phyloP scores from a whole-genome alignment of 192 early-diverging fungal genomes.

The Coemansia sp. region DNA sequence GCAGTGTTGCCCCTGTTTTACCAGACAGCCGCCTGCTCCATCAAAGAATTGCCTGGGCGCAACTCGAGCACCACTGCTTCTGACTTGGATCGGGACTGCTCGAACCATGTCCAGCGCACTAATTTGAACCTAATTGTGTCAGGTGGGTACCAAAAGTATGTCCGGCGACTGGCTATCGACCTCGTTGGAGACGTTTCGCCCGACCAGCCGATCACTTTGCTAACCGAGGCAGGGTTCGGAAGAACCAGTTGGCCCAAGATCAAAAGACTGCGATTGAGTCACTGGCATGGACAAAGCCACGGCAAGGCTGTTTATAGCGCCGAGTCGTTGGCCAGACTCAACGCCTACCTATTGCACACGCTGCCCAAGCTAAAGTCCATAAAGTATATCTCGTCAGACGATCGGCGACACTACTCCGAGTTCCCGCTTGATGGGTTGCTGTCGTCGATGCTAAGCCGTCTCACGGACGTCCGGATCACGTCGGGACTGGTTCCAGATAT shows the following conservation, averaged over 20 bases:
- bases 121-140: slow-evolving; percentile 34
- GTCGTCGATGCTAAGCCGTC: slow-evolving; percentile 28
- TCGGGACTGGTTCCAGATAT: slow-evolving; percentile 37
- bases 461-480: slow-evolving; percentile 14
- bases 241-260: slow-evolving; percentile 18
- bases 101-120: slow-evolving; percentile 1
- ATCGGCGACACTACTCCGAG: slow-evolving; percentile 32
- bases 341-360: slow-evolving; percentile 34
- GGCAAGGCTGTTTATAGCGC: slow-evolving; percentile 7
- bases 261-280: slow-evolving; percentile 21
- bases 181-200: slow-evolving; percentile 36
- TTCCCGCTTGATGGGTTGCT: slow-evolving; percentile 44
- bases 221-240: slow-evolving; percentile 27
- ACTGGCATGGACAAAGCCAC: slow-evolving; percentile 25
- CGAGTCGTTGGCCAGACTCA: slow-evolving; percentile 36
- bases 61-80: not conserved
- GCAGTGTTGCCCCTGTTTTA: slow-evolving; percentile 40
- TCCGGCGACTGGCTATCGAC: slow-evolving; percentile 30
- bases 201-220: slow-evolving; percentile 16
- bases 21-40: slow-evolving; percentile 29
- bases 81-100: not conserved
- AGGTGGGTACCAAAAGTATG: slow-evolving; percentile 22
- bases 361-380: slow-evolving; percentile 37
- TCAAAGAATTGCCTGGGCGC: slow-evolving; percentile 12
- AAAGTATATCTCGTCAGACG: slow-evolving; percentile 28